These are phyloP conservation scores for Hanseniaspora meyeri DNA, from an alignment of 805 yeast species.

Conservation along the genomic window DNA sequence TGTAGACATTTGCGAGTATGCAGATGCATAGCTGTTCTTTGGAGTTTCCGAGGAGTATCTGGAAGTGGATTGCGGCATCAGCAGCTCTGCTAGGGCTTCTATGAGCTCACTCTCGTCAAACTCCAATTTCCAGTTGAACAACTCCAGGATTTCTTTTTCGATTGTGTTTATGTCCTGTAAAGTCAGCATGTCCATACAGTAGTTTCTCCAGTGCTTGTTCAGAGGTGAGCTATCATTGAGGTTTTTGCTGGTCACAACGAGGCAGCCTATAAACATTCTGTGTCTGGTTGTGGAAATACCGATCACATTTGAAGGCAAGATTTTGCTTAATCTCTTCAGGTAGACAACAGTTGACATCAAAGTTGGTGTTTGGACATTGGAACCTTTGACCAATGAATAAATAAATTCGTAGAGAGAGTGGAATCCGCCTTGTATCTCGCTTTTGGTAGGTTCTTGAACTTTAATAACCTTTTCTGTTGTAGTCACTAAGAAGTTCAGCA, in stretches of 20 bases:
- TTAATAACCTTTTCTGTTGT: constrained; percentile 24
- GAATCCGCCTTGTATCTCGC: constrained; percentile 18
- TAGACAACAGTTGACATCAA: constrained; percentile 85
- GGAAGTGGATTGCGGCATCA: constrained; percentile 33
- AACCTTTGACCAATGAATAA: constrained; percentile 54
- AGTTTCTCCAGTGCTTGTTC: constrained; percentile 90
- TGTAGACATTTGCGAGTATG: constrained; percentile 9
- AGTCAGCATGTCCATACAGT: constrained; percentile 73
- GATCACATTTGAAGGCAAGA: constrained; percentile 74
- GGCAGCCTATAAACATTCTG: constrained; percentile 77
- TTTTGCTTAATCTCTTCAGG: constrained; percentile 59
- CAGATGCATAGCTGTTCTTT: constrained; percentile 15
- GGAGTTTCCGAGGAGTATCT: constrained; percentile 15
- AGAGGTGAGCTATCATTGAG: constrained; percentile 89
- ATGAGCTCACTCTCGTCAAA: constrained; percentile 61
- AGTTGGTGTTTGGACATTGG: constrained; percentile 91
- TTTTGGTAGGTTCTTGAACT: constrained; percentile 17
- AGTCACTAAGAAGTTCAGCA: constrained; percentile 23
- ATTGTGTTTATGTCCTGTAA: constrained; percentile 76
- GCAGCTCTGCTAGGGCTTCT: constrained; percentile 58
- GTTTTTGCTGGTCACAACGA: constrained; percentile 83
- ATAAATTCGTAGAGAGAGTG: constrained; percentile 55
- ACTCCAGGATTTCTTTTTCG: constrained; percentile 73
- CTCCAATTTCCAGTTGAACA: constrained; percentile 74
- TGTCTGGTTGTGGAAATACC: constrained; percentile 92